Evolutionary conservation across 2,329 filamentous ascomycete species (phyloP).

Genomic region (Colletotrichum camelliae): DNA sequence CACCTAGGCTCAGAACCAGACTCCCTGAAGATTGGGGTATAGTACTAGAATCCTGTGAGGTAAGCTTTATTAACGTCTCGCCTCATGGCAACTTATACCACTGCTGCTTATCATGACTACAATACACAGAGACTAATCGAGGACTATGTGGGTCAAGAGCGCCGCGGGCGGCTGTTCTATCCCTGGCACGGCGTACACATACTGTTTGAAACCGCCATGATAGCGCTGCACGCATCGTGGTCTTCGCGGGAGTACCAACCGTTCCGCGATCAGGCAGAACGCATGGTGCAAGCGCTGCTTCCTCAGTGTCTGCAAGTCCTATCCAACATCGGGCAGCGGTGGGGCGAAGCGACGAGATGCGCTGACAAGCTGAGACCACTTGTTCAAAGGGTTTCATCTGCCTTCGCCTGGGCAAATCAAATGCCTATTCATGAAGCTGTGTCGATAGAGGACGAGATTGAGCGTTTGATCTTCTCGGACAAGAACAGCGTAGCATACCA

Average conservation of each 20-base stretch:
- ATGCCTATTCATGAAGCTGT: not conserved
- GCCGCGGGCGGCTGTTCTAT: not conserved
- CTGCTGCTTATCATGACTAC: no score
- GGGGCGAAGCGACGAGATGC: not conserved
- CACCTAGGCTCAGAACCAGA: not conserved
- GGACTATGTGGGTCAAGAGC: not conserved
- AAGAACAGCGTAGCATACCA: not conserved
- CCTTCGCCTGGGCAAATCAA: not conserved
- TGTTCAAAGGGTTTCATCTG: not conserved
- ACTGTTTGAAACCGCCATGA: not conserved
- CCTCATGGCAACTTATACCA: no score
- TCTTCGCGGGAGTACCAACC: not conserved
- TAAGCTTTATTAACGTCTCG: not conserved
- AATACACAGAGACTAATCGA: not conserved
- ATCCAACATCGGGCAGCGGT: not conserved
- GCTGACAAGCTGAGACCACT: not conserved
- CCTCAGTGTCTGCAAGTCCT: not conserved
- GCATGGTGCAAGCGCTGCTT: not conserved
- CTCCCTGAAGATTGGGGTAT: not conserved
- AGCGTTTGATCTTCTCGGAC: not conserved
- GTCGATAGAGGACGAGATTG: not conserved
- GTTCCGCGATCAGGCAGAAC: fast-evolving
- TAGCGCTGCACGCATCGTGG: not conserved
- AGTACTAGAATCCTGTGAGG: not conserved
- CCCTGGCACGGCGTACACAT: not conserved